Evolutionary conservation across 495 filamentous ascomycete genomes (phyloP).

Genomic region (Lophiotrema nucula): DNA sequence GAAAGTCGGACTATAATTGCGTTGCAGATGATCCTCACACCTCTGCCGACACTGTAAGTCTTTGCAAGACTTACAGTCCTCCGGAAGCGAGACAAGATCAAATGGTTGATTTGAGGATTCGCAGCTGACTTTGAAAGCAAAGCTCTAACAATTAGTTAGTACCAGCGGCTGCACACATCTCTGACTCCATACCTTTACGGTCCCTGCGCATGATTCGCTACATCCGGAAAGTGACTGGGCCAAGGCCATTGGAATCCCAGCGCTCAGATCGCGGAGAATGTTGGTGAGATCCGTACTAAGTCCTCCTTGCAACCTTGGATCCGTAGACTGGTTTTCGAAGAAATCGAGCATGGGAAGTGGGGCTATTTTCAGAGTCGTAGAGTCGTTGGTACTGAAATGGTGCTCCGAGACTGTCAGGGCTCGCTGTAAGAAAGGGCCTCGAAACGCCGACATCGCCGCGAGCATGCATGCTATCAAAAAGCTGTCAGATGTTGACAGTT

Average conservation of each 20-base stretch:
- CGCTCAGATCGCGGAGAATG: constrained; percentile 2
- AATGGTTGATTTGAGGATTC: not conserved
- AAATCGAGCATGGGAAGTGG: constrained; percentile 7
- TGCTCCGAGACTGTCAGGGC: constrained; percentile 9
- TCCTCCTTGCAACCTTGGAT: not conserved
- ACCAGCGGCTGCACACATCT: not conserved
- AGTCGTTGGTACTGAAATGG: not conserved
- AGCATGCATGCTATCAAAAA: constrained; percentile 15
- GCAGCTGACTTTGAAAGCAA: constrained; percentile 17
- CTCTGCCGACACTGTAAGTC: not conserved
- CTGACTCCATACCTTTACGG: constrained; percentile 16
- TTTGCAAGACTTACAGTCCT: constrained; percentile 13
- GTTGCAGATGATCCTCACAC: not conserved
- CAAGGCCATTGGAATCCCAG: not conserved
- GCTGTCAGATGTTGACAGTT: not conserved
- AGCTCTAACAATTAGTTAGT: constrained; percentile 9
- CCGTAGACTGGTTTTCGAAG: constrained; percentile 1
- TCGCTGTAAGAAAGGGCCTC: constrained; percentile 28
- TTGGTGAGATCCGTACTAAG: constrained; percentile 6
- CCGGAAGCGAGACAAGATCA: constrained; percentile 15
- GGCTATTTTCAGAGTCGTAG: constrained; percentile 2
- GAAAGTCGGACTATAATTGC: constrained; percentile 9
- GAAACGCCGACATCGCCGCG: constrained; percentile 3
- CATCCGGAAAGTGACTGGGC: not conserved
- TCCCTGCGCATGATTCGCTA: constrained; percentile 15